These are phyloP conservation scores for Hebeloma cylindrosporum DNA, from an alignment of 768 basidiomycete genomes.

Conservation along the genomic window DNA sequence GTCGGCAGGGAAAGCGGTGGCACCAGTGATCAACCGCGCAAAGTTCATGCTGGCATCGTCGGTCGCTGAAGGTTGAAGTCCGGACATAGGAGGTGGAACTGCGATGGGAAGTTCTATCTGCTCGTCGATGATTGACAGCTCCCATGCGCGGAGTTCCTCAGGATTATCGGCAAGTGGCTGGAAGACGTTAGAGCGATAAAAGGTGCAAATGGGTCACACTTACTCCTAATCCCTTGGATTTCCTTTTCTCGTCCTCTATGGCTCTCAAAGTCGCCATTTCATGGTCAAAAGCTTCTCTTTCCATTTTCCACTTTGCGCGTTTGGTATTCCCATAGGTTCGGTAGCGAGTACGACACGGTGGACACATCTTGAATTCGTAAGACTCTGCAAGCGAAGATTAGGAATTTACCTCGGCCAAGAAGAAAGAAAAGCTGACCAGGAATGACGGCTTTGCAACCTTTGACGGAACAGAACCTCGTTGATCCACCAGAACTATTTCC, in stretches of 20 bases:
- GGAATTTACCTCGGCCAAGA: constrained; percentile 18
- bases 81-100: background rate
- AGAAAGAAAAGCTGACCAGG: constrained; percentile 31
- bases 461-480: constrained; percentile 49
- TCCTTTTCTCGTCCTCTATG: constrained; percentile 40
- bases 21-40: background rate
- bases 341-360: constrained; percentile 48
- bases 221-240: constrained; percentile 37
- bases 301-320: constrained; percentile 52
- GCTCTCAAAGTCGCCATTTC: constrained; percentile 37
- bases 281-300: constrained; percentile 41
- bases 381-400: constrained; percentile 16
- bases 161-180: constrained; percentile 36
- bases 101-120: constrained; percentile 22
- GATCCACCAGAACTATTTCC: background rate
- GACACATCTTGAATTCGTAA: constrained; percentile 45
- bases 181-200: constrained; percentile 1
- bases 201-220: constrained; percentile 15
- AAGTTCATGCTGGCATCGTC: background rate
- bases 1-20: background rate
- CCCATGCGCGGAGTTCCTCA: constrained; percentile 37
- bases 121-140: constrained; percentile 34
- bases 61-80: background rate
- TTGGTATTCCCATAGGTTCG: constrained; percentile 54
- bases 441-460: constrained; percentile 51